phyloP scores from a whole-genome alignment of 73 alveolate species.

The Chromera velia region DNA sequence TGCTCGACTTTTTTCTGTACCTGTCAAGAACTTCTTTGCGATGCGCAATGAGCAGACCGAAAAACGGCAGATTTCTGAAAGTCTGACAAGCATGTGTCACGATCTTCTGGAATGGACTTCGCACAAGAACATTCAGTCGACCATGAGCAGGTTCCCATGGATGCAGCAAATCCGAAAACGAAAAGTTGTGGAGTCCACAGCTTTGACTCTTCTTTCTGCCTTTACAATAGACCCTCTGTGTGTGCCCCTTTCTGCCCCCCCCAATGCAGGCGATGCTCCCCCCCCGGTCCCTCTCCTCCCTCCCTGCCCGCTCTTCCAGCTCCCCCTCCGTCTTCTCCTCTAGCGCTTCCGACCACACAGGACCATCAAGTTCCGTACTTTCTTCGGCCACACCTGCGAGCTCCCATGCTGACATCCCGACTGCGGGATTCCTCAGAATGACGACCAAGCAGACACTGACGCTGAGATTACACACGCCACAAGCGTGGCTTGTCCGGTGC shows the following conservation, averaged over 20 bases:
- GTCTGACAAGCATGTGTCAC: background rate
- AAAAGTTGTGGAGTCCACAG: too few species aligned
- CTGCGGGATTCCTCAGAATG: background rate
- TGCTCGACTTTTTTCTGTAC: background rate
- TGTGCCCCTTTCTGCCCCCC: too few species aligned
- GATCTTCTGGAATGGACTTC: too few species aligned
- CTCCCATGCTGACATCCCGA: background rate
- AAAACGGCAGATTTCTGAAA: background rate
- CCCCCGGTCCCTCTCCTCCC: background rate
- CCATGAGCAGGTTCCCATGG: too few species aligned
- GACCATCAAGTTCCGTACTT: background rate
- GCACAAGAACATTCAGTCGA: too few species aligned
- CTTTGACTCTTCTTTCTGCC: too few species aligned
- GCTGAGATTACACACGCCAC: conserved; percentile 23
- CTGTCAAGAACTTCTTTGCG: background rate
- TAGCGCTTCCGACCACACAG: background rate
- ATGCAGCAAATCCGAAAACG: too few species aligned
- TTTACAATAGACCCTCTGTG: too few species aligned
- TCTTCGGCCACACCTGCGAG: background rate
- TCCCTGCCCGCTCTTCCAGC: conserved; percentile 10
- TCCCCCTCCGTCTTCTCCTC: conserved; percentile 25
- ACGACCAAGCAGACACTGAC: conserved; percentile 17
- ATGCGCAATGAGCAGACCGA: background rate
- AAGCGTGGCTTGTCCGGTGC: conserved; percentile 28
- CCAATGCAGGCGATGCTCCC: too few species aligned